phyloP scores from a whole-genome alignment of 495 filamentous ascomycete species.

The Filosporella fistucella region DNA sequence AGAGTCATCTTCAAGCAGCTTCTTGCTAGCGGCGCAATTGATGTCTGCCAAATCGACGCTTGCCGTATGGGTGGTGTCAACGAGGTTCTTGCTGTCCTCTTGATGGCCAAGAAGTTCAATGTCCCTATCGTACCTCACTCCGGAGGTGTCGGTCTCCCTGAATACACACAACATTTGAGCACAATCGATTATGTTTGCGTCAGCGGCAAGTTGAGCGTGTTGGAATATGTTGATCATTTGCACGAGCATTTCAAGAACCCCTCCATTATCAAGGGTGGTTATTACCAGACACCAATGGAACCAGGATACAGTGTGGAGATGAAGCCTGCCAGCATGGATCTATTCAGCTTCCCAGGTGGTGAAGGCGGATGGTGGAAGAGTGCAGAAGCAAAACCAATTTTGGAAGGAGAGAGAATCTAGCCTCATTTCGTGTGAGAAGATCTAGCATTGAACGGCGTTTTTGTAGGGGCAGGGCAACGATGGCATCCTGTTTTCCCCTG shows the following conservation, averaged over 20 bases:
- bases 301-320: constrained; percentile 91
- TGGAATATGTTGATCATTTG: constrained; percentile 91
- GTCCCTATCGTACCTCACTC: constrained; percentile 86
- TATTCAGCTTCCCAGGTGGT: constrained; percentile 69
- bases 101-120: constrained; percentile 82
- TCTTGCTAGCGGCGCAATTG: constrained; percentile 71
- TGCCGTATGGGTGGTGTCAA: constrained; percentile 91
- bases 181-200: constrained; percentile 94
- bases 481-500: constrained; percentile 46
- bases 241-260: constrained; percentile 93
- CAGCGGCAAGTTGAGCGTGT: constrained; percentile 69
- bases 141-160: constrained; percentile 85
- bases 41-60: constrained; percentile 87
- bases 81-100: constrained; percentile 85
- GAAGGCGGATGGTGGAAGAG: constrained; percentile 80
- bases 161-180: constrained; percentile 91
- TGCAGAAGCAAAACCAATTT: constrained; percentile 61
- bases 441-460: constrained; percentile 12
- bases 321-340: constrained; percentile 82
- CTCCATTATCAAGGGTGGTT: constrained; percentile 73
- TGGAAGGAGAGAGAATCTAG: constrained; percentile 52
- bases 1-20: constrained; percentile 93
- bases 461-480: constrained; percentile 57
- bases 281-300: constrained; percentile 78
- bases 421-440: neutral